Base-by-base conservation (phyloP, 371 early-diverging fungal species). In the Cokeromyces recurvatus region DNA sequence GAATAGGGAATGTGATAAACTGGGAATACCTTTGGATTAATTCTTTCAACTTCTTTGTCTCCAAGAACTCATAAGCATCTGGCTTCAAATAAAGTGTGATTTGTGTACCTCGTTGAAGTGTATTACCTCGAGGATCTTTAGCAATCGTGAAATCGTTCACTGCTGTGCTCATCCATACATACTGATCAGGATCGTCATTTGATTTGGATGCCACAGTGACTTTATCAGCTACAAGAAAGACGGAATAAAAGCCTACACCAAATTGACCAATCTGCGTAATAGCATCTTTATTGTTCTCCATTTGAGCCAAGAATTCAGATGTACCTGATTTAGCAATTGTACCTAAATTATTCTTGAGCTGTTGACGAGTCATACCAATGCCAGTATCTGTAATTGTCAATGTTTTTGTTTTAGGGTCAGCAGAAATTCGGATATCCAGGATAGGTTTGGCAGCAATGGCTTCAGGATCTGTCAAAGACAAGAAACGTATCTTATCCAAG, bases 221-320 rank as follows among this genome's bases (percentile, higher is more conserved):
- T 58, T 82, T 79, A 68, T 96, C 95, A n/a, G 97, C 95, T 2
- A 98, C 94, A 57, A 96, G 64, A 60, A 89, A 92, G 97, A n/a
- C n/a, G n/a, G n/a, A n/a, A n/a, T n/a, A n/a, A n/a, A n/a, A n/a
- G n/a, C n/a, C n/a, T n/a, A n/a, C 93, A 79, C 99, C 99, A 71
- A 98, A 98, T 75, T 97, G 97, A 37, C 99, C 99, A 62, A 97
- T 97, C 59, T 93, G 66, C 41, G 77, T 77, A 48, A 78, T 71
- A 27, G 61, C 82, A 44, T 83, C 85, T 43, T 65, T 65, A 17
- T 74, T 71, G 5, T 32, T 20, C 37, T 85, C 84, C 47, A 92
- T 38, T 22, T 82, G 73, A 47, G 86, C 71, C 52, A 92, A 59
- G 59, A 96, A 90, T 53, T 90, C 91, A 22, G 87, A 81, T 0